Percentiles rank a stretch among this genome's conserved stretches.
These are phyloP conservation scores for Fusarium globosum DNA, from an alignment of 2,329 filamentous ascomycete genomes.

Conservation along the genomic window DNA sequence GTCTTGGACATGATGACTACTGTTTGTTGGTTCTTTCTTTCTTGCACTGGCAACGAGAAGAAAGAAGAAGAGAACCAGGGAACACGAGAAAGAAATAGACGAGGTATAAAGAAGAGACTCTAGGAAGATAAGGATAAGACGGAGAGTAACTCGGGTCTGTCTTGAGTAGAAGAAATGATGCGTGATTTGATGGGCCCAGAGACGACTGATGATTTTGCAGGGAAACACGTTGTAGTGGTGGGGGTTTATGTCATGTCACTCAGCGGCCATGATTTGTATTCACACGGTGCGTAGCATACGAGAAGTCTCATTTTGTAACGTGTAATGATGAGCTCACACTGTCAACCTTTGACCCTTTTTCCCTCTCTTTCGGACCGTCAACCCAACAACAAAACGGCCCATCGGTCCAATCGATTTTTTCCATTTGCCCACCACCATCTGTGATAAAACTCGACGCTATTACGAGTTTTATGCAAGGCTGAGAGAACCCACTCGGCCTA, in stretches of 20 bases:
- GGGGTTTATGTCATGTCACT: slow-evolving; percentile 43
- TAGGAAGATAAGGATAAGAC: slow-evolving; percentile 35
- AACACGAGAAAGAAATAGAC: slow-evolving; percentile 19
- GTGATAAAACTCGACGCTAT: slow-evolving; percentile 26
- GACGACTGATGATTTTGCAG: slow-evolving; percentile 38
- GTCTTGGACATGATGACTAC: slow-evolving; percentile 61
- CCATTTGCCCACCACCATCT: slow-evolving; percentile 33
- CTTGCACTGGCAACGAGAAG: slow-evolving; percentile 28
- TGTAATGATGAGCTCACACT: slow-evolving; percentile 20
- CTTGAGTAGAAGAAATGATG: slow-evolving; percentile 43
- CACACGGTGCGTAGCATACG: slow-evolving; percentile 1
- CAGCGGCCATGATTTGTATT: slow-evolving; percentile 20
- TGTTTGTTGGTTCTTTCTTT: slow-evolving; percentile 13
- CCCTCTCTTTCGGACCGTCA: slow-evolving; percentile 36
- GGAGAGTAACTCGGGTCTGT: slow-evolving; percentile 31
- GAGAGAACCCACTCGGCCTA: slow-evolving; percentile 29
- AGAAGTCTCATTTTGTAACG: background rate
- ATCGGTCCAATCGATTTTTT: slow-evolving; percentile 41
- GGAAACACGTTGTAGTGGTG: slow-evolving; percentile 44
- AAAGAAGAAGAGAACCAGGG: slow-evolving; percentile 13
- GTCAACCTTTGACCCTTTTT: background rate
- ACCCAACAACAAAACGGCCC: slow-evolving; percentile 37
- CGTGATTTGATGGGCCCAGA: slow-evolving; percentile 47
- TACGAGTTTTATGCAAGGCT: slow-evolving; percentile 39
- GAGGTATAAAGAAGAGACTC: slow-evolving; percentile 26